These are phyloP conservation scores for Borovskyia barvae DNA, from an alignment of 208 protist species.

Conservation along the genomic window DNA sequence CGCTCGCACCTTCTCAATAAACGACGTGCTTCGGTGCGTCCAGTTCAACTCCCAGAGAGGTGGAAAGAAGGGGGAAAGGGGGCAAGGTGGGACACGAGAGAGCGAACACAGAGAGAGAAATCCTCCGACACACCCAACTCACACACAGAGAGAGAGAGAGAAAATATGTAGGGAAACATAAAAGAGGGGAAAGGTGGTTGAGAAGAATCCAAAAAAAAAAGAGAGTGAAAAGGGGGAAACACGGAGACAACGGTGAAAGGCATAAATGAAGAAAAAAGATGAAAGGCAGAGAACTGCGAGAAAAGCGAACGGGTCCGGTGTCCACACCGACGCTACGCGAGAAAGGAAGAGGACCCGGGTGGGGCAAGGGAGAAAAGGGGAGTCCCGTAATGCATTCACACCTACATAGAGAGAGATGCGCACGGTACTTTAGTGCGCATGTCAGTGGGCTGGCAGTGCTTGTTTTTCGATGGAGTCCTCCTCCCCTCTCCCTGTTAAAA, in stretches of 20 bases:
- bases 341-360: not conserved
- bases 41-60: too few species aligned
- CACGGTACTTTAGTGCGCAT: too few species aligned
- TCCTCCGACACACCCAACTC: too few species aligned
- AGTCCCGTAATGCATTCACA: not conserved
- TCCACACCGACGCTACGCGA: not conserved
- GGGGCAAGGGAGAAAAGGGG: not conserved
- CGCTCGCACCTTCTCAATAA: too few species aligned
- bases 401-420: too few species aligned
- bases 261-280: conserved; percentile 2
- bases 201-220: not conserved
- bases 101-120: not conserved
- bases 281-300: not conserved
- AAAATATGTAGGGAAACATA: not conserved
- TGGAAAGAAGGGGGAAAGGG: not conserved
- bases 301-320: not conserved
- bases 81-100: not conserved
- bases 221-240: not conserved
- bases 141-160: too few species aligned
- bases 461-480: too few species aligned
- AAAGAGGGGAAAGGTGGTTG: not conserved
- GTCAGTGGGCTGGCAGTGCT: too few species aligned
- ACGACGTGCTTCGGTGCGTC: too few species aligned
- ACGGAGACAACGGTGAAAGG: not conserved
- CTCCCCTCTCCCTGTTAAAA: too few species aligned